Evolutionary conservation across 768 basidiomycete genomes (phyloP), one percentile per base, ranked within the genome.

Genomic region (Sarcodon aspratus): DNA sequence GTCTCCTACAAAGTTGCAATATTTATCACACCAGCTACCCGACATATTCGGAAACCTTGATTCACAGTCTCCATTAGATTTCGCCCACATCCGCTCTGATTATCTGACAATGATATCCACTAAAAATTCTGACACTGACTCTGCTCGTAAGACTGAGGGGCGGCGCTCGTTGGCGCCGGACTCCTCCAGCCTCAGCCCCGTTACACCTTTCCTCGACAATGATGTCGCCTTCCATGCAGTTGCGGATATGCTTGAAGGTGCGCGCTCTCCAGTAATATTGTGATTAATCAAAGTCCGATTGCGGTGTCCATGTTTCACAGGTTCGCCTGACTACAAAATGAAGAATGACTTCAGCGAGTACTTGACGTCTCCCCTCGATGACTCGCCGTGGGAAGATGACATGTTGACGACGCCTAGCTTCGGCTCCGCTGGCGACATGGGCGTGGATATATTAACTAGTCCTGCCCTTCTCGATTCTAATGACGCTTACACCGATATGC

Each of bases 41-140:
- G 27, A 15, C 8, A 27, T 17, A 5, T n/a, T 42, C 2, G 40
- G 40, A 15, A 27, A 42, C 57, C 43, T 66, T 48, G 49, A 51
- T 51, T 15, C 57, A 59, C 40, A 55, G 68, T 46, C 54, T 69
- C 50, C 73, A 80, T 57, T 74, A 58, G 54, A 66, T 34, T 69
- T 74, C 18, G 17, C 40, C 8, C 65, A 69, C 33, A 64, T 87
- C 48, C 71, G 72, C 55, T 69, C 74, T 35, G 79, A 79, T 54
- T 87, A 87, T 63, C 63, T 86, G 60, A 76, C 66, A 52, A 88
- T 88, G 85, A 61, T 87, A 55, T 67, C 72, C 17, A 69, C 73
- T 55, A 71, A 70, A 40, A 68, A 27, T 27, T 27, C 77, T 21
- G 58, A 64, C 51, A 69, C 73, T 49, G 58, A 64, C 50, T 50